Evolutionary conservation across 2,329 filamentous ascomycete species (phyloP).

Genomic region (Botrytis medusae): DNA sequence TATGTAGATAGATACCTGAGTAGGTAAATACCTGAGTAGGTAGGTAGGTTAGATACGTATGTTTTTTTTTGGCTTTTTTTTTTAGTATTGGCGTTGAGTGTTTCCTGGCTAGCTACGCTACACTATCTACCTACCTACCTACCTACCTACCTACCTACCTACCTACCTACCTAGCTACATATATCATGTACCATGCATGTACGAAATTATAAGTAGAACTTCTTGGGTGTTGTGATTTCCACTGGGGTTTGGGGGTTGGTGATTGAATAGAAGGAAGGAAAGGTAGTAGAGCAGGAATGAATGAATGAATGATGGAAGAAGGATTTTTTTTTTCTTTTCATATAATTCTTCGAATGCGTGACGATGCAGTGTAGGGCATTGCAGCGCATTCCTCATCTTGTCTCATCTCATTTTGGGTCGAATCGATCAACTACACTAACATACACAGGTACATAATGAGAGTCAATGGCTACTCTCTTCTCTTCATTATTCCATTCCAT

Average conservation of each 20-base stretch:
- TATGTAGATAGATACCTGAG: background rate
- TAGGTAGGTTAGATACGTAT: background rate
- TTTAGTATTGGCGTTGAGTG: background rate
- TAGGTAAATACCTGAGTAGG: background rate
- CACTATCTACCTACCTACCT: background rate
- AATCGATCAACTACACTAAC: background rate
- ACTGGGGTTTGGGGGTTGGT: too few species aligned
- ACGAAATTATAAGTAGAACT: too few species aligned
- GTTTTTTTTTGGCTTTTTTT: too few species aligned
- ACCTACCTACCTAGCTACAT: background rate
- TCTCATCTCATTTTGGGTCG: background rate
- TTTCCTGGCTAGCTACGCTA: too few species aligned
- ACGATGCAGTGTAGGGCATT: background rate
- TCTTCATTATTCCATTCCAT: background rate
- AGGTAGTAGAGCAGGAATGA: too few species aligned
- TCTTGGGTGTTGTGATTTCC: too few species aligned
- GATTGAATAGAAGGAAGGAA: too few species aligned
- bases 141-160: too few species aligned
- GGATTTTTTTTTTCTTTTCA: background rate
- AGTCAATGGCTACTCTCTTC: background rate
- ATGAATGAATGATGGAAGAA: background rate
- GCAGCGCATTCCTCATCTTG: background rate
- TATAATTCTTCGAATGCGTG: constrained; percentile 20
- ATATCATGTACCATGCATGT: too few species aligned
- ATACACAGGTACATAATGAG: background rate